phyloP scores from a whole-genome alignment of 1,284 basidiomycete species.

The Xanthoconium separans region DNA sequence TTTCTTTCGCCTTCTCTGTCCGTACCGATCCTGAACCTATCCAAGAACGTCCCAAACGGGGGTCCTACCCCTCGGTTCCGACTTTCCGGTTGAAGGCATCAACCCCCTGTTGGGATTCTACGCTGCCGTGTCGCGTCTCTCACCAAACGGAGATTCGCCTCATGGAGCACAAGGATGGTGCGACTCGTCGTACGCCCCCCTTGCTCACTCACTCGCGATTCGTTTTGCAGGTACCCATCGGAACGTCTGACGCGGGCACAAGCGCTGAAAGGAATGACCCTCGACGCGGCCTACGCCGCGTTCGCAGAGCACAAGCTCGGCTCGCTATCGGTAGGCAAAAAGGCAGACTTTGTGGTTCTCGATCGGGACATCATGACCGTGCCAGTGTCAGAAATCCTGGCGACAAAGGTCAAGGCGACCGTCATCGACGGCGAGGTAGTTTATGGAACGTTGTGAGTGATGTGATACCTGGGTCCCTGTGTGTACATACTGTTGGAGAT shows the following conservation, averaged over 20 bases:
- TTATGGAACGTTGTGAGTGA: slow-evolving; percentile 50
- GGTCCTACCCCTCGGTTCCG: slow-evolving; percentile 80
- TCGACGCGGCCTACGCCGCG: slow-evolving; percentile 83
- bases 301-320: slow-evolving; percentile 74
- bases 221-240: slow-evolving; percentile 58
- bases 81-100: slow-evolving; percentile 88
- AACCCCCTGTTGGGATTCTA: slow-evolving; percentile 85
- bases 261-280: slow-evolving; percentile 82
- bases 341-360: slow-evolving; percentile 84
- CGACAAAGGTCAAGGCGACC: slow-evolving; percentile 56
- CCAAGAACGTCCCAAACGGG: slow-evolving; percentile 42
- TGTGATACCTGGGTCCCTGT: background rate
- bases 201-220: background rate
- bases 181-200: slow-evolving; percentile 17
- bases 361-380: slow-evolving; percentile 78
- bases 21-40: background rate
- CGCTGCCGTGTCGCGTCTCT: slow-evolving; percentile 77
- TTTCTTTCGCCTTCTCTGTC: background rate
- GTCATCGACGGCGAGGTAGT: slow-evolving; percentile 73
- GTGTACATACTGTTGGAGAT: background rate
- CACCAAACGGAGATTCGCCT: slow-evolving; percentile 70
- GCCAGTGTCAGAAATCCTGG: slow-evolving; percentile 54
- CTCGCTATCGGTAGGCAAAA: slow-evolving; percentile 70
- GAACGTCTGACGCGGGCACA: slow-evolving; percentile 75
- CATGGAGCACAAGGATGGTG: slow-evolving; percentile 83